These are phyloP conservation scores for Ogataea populi-albae DNA, from an alignment of 805 yeast genomes.

Conservation along the genomic window DNA sequence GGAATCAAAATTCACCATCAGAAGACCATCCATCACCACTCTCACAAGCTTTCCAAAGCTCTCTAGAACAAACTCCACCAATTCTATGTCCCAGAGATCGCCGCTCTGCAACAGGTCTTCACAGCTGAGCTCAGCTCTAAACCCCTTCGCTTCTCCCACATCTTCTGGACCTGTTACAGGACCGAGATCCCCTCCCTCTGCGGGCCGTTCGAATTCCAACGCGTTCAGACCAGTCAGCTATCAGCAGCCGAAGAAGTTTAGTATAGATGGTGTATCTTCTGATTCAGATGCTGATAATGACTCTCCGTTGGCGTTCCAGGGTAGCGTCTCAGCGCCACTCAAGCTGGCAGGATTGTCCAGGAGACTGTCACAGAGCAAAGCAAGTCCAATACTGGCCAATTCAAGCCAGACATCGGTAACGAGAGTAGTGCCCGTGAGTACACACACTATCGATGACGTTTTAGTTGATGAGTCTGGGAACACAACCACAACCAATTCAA, in stretches of 20 bases:
- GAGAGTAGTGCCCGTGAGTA: conserved; percentile 3
- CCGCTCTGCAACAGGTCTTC: conserved; percentile 12
- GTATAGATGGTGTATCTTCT: conserved; percentile 25
- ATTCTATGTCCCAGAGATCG: conserved; percentile 20
- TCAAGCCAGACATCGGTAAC: conserved; percentile 11
- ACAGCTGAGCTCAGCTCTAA: conserved; percentile 13
- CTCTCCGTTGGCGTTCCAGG: not conserved
- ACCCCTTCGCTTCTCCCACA: conserved; percentile 11
- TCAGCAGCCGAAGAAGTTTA: conserved; percentile 31
- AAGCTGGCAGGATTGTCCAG: conserved; percentile 26
- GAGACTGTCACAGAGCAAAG: conserved; percentile 18
- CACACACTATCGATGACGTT: conserved; percentile 21
- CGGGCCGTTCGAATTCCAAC: conserved; percentile 17
- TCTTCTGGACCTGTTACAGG: conserved; percentile 13
- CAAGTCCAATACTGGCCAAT: conserved; percentile 12
- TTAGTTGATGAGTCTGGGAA: conserved; percentile 10
- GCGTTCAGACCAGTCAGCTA: conserved; percentile 7
- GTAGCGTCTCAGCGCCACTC: conserved; percentile 9
- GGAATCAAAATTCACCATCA: conserved; percentile 36
- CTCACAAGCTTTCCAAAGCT: conserved; percentile 32
- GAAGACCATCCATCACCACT: conserved; percentile 58
- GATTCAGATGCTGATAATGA: conserved; percentile 20
- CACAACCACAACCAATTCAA: conserved; percentile 4
- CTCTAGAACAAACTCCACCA: conserved; percentile 29
- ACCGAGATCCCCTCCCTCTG: conserved; percentile 14